Conservation (phyloP, 83 land plant genomes). For the Picea abies region DNA sequence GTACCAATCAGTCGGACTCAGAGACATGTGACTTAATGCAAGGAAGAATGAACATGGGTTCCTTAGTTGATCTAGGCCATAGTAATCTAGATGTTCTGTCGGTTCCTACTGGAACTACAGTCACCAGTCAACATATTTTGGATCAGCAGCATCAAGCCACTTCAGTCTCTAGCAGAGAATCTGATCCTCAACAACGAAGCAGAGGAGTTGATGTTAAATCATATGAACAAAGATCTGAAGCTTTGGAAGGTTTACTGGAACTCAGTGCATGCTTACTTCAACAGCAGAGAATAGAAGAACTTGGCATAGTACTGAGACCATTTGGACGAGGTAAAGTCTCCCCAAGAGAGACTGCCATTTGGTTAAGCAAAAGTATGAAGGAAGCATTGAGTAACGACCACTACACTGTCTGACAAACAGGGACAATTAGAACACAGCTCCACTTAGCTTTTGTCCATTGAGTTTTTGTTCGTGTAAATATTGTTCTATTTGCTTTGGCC, state of each 20-base stretch:
- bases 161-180: conserved; percentile 49
- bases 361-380: conserved; percentile 82
- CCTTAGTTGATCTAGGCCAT: conserved; percentile 21
- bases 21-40: neutral
- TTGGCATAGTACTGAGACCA: conserved; percentile 77
- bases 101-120: conserved; percentile 30
- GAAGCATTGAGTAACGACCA: conserved; percentile 42
- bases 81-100: conserved; percentile 30
- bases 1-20: conserved; percentile 27
- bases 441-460: no score
- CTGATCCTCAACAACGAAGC: conserved; percentile 39
- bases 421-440: no score
- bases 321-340: conserved; percentile 85
- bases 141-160: conserved; percentile 36
- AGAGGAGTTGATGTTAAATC: conserved; percentile 53
- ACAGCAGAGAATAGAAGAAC: conserved; percentile 76
- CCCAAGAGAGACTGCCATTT: conserved; percentile 88
- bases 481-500: no score
- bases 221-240: conserved; percentile 75
- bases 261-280: conserved; percentile 81
- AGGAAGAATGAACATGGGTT: conserved; percentile 19
- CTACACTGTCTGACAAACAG: neutral
- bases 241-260: conserved; percentile 84
- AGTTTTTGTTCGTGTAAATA: no score
- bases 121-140: conserved; percentile 27